Percentiles rank a stretch among this genome's conserved stretches.
Conservation (phyloP, 1,139 yeast genomes). For the Debaryomycetaceae sp. region DNA sequence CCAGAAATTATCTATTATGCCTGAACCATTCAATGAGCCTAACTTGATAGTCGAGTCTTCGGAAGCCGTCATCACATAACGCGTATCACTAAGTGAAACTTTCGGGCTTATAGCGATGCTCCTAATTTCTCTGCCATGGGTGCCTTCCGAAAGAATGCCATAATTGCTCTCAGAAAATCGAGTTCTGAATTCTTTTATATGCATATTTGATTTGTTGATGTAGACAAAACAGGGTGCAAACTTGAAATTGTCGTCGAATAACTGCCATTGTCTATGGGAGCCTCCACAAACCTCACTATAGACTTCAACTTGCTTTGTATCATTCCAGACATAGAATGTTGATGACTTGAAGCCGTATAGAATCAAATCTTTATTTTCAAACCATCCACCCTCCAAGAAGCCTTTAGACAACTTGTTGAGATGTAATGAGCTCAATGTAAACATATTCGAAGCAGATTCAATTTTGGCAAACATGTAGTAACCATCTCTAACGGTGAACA, state of each 20-base stretch:
- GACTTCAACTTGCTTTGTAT: slow-evolving; percentile 69
- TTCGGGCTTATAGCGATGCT: slow-evolving; percentile 52
- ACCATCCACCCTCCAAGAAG: slow-evolving; percentile 69
- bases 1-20: slow-evolving; percentile 49
- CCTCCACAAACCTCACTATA: slow-evolving; percentile 85
- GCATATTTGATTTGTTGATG: slow-evolving; percentile 50
- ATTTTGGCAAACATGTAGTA: slow-evolving; percentile 40
- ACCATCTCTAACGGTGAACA: slow-evolving; percentile 65
- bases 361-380: slow-evolving; percentile 47
- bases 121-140: slow-evolving; percentile 89
- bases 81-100: slow-evolving; percentile 17
- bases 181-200: slow-evolving; percentile 24
- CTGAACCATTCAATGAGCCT: slow-evolving; percentile 41
- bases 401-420: slow-evolving; percentile 71
- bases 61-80: slow-evolving; percentile 67
- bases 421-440: slow-evolving; percentile 38
- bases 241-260: slow-evolving; percentile 18
- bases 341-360: slow-evolving; percentile 83
- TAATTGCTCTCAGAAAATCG: slow-evolving; percentile 15
- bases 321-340: slow-evolving; percentile 78
- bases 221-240: slow-evolving; percentile 39
- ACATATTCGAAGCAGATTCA: slow-evolving; percentile 10
- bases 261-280: slow-evolving; percentile 79
- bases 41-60: slow-evolving; percentile 82
- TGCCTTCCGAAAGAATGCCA: slow-evolving; percentile 49